Base-by-base conservation (phyloP, 2,329 filamentous ascomycete species). In the Pseudocercospora ulei region DNA sequence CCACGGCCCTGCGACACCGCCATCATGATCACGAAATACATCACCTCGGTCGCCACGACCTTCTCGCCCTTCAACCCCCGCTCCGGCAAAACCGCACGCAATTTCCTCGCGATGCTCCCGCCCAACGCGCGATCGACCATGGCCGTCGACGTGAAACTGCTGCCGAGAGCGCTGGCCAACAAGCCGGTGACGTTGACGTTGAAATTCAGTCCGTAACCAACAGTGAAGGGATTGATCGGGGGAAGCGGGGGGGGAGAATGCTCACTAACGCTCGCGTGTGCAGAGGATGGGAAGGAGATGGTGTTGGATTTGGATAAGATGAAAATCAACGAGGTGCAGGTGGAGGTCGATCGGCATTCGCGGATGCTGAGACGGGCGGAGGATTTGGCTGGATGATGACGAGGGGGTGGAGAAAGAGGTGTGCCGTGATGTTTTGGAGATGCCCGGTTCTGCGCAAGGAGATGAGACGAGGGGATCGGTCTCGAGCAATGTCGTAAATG, bases 271-370 rank as follows among this genome's bases (percentile, higher is more conserved):
- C 25, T 28, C 12, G 25, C 7, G 6, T 2, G 4, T 20, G 39
- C 59, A 92, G 84, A 94, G 71, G 90, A 95, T 58, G 90, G 90
- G 54, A 93, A 88, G 66, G 80, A 92, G 56, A 75, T 96, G 67
- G 76, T 76, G 20, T 73, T 96, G 24, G 78, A 94, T 58, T 72
- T 84, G 50, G 78, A 83, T 52, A 81, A 80, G 62, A 70, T 87
- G 65, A 81, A 78, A 52, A 87, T 96, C 58, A 82, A 83, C 59
- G 82, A 86, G 56, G 75, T 96, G 12, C 72, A 88, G 41, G 82
- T 86, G 61, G 86, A 96, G 63, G 78, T 94, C 28, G 82, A 95
- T 61, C 73, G 90, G 55, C 85, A 96, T 66, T 94, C 86, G 35
- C 75, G 90, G 51, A 69, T 71, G 51, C 65, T 96, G 57, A 78